Percentiles rank a stretch among this genome's conserved stretches.
phyloP scores from a whole-genome alignment of 306 rosid genomes.

The Vigna reflexopilosa region DNA sequence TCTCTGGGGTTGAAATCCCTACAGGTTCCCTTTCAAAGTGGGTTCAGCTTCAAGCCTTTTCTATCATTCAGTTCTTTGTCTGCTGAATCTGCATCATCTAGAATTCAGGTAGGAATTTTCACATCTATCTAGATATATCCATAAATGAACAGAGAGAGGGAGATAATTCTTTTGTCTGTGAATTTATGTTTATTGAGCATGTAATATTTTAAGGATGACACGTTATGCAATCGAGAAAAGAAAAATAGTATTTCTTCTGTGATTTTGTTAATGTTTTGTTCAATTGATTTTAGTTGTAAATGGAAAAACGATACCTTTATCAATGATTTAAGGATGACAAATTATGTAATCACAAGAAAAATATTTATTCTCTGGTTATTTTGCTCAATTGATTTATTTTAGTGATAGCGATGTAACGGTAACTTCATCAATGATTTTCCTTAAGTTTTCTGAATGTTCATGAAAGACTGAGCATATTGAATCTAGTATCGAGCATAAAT shows the following conservation, averaged over 20 bases:
- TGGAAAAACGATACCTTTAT: not conserved
- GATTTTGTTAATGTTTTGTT: not conserved
- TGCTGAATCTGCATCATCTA: conserved; percentile 44
- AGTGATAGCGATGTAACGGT: not conserved
- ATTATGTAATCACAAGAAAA: not conserved
- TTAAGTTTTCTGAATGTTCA: not conserved
- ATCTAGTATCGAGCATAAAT: conserved; percentile 4
- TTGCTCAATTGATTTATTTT: conserved; percentile 12
- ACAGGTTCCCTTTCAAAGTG: conserved; percentile 42
- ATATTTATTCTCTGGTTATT: not conserved
- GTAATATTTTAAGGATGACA: not conserved
- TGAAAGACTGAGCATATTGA: not conserved
- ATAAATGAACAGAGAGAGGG: not conserved
- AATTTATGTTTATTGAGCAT: not conserved
- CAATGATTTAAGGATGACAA: no score
- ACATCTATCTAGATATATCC: no score
- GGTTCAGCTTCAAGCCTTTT: conserved; percentile 46
- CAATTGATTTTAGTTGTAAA: conserved; percentile 22
- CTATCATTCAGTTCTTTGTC: conserved; percentile 55
- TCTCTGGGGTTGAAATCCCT: conserved; percentile 47
- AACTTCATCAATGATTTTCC: conserved; percentile 1
- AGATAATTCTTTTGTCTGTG: not conserved
- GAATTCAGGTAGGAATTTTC: conserved; percentile 42
- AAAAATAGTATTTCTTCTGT: not conserved
- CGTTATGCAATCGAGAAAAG: not conserved